Evolutionary conservation across 2,329 filamentous ascomycete genomes (phyloP), one percentile per base, ranked within the genome.

Genomic region (Aspergillus sp.): DNA sequence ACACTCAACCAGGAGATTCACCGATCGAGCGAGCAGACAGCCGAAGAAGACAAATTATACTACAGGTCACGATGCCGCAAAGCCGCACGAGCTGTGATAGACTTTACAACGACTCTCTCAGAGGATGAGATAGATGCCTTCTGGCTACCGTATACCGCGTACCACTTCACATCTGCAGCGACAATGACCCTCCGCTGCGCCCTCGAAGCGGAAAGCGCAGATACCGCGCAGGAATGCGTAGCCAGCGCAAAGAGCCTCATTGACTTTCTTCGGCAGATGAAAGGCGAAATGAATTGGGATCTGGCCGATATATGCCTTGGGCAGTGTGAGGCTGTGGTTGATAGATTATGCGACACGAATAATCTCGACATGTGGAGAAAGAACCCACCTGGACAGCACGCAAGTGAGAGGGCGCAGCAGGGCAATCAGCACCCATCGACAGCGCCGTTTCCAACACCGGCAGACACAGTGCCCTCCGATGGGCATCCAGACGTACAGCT

Each of bases 101-200:
- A 59, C 6, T 59, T 59, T 7, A 25, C 45, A 5, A 48, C 31
- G 9, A 59, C 11, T 15, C 17, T 59, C 7, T 22, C 28, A 48
- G 5, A 7, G 19, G 23, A 53, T 17, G 57, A 59, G 28, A 25
- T 47, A 6, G 22, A 59, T 43, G 30, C 51, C 2, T 59, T 59
- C 43, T 59, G 57, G 57, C 22, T 59, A 25, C 57, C 57, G 13
- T 59, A 53, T 38, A 54, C 57, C 7, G 57, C 57, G 9, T 59
- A 59, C 23, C 57, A 59, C n/a, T 59, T 59, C 25, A 59, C 57
- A 9, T 59, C 57, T 9, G 57, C 57, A 8, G 57, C 57, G 1
- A 59, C 57, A 3, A 30, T 59, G 4, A 59, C 45, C 11, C 57
- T 59, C 2, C 57, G 57, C 30, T 59, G 57, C 7, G 57, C 57